Percentiles rank a stretch among this genome's conserved stretches.
phyloP scores from a whole-genome alignment of 345 rosid species.

The Ceriops zippeliana region DNA sequence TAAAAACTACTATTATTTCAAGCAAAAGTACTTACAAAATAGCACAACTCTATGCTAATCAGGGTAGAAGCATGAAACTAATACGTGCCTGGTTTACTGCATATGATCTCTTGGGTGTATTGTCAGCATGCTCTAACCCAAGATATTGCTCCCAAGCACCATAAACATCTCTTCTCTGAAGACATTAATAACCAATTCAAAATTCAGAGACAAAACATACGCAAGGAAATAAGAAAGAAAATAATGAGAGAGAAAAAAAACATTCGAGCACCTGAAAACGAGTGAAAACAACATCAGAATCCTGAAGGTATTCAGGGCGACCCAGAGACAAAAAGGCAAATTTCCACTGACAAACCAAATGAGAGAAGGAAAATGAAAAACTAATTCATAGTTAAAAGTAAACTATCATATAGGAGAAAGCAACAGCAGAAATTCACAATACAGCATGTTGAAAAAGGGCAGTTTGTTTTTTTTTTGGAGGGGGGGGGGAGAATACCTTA shows the following conservation, averaged over 20 bases:
- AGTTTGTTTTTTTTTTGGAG: not conserved
- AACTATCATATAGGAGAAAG: not conserved
- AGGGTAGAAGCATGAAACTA: not conserved
- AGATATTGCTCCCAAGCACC: constrained; percentile 98
- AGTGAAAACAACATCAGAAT: constrained; percentile 64
- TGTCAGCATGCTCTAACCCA: constrained; percentile 90
- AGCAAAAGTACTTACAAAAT: too few relatives aligned
- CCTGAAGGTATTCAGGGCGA: constrained; percentile 88
- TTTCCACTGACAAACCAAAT: constrained; percentile 65
- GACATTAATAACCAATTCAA: not conserved
- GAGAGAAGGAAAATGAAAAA: not conserved
- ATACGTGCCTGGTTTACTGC: constrained; percentile 66
- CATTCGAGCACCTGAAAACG: constrained; percentile 69
- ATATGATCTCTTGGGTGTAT: constrained; percentile 67
- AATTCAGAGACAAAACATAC: not conserved
- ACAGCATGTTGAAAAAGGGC: not conserved
- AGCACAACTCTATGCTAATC: too few relatives aligned
- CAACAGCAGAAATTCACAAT: not conserved
- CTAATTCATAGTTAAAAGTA: not conserved
- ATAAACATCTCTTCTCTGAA: constrained; percentile 80
- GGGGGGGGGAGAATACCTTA: constrained; percentile 48
- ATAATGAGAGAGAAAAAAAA: not conserved
- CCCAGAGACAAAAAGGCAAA: constrained; percentile 85
- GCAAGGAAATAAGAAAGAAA: not conserved
- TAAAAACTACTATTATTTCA: too few relatives aligned